phyloP scores from a whole-genome alignment of 75 land plant species.

The Chamaecyparis obtusa region DNA sequence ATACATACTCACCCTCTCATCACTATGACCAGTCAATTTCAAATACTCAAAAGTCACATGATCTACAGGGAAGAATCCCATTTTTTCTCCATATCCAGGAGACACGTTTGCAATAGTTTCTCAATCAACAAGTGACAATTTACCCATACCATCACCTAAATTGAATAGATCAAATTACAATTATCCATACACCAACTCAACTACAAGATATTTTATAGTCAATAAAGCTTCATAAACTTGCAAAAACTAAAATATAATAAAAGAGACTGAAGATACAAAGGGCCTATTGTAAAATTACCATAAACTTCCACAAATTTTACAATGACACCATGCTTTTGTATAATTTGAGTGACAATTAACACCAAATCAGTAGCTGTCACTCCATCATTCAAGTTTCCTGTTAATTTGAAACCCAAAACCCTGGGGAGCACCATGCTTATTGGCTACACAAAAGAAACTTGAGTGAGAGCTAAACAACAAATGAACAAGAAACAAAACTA shows the following conservation, averaged over 20 bases:
- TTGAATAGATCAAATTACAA: neutral
- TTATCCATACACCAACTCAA: neutral
- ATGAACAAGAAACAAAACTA: neutral
- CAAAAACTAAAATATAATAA: neutral
- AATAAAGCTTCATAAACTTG: neutral
- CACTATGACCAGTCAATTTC: slow-evolving; percentile 80
- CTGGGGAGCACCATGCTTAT: slow-evolving; percentile 98
- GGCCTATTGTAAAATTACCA: slow-evolving; percentile 40
- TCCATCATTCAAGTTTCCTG: slow-evolving; percentile 69
- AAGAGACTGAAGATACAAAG: neutral
- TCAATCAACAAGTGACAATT: slow-evolving; percentile 82
- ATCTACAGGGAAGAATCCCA: slow-evolving; percentile 99
- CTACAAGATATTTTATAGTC: neutral
- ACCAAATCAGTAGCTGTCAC: slow-evolving; percentile 94
- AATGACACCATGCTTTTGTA: slow-evolving; percentile 93
- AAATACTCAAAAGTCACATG: slow-evolving; percentile 82
- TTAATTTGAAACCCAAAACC: slow-evolving; percentile 86
- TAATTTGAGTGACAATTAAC: slow-evolving; percentile 82
- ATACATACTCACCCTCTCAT: slow-evolving; percentile 57
- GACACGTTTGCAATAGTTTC: slow-evolving; percentile 97
- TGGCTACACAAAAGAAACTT: slow-evolving; percentile 46
- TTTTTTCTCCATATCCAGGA: slow-evolving; percentile 94
- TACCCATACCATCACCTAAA: slow-evolving; percentile 74
- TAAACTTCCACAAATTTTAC: slow-evolving; percentile 94
- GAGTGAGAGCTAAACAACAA: neutral